These are phyloP conservation scores for Coemansia sp. DNA, from an alignment of 192 early-diverging fungal genomes.

Conservation along the genomic window DNA sequence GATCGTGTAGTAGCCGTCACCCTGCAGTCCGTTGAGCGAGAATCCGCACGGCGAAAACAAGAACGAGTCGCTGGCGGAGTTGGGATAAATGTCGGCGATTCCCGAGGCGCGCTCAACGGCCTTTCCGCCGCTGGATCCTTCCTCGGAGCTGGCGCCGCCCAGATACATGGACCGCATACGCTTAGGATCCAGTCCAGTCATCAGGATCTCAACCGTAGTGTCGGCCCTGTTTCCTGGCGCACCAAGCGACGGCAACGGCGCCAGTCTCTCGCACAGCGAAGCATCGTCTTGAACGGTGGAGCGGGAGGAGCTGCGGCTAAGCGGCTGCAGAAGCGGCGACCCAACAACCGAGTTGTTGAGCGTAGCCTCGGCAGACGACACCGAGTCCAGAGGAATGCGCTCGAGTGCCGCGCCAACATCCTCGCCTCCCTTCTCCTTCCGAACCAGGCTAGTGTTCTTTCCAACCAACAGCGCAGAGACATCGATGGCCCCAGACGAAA, in stretches of 20 bases:
- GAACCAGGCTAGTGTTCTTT: neutral
- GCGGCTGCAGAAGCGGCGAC: slow-evolving; percentile 27
- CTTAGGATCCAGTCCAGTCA: slow-evolving; percentile 85
- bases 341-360: slow-evolving; percentile 36
- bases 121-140: slow-evolving; percentile 64
- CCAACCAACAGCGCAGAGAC: slow-evolving; percentile 1
- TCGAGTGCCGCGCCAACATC: neutral
- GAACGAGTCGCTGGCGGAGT: slow-evolving; percentile 81
- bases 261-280: neutral
- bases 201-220: slow-evolving; percentile 93
- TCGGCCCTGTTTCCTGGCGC: slow-evolving; percentile 46
- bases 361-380: slow-evolving; percentile 12
- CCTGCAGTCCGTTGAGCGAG: slow-evolving; percentile 83
- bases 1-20: slow-evolving; percentile 91
- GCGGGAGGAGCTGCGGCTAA: slow-evolving; percentile 49
- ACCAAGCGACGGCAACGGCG: neutral
- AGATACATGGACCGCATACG: slow-evolving; percentile 80
- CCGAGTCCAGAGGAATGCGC: neutral
- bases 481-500: neutral
- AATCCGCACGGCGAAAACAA: slow-evolving; percentile 97
- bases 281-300: slow-evolving; percentile 30
- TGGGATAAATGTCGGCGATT: slow-evolving; percentile 78
- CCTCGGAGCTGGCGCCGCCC: slow-evolving; percentile 56
- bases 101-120: slow-evolving; percentile 77
- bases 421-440: slow-evolving; percentile 1